Conservation (phyloP, 2,329 filamentous ascomycete genomes). For the Ophiocordyceps camponoti-leonardi region DNA sequence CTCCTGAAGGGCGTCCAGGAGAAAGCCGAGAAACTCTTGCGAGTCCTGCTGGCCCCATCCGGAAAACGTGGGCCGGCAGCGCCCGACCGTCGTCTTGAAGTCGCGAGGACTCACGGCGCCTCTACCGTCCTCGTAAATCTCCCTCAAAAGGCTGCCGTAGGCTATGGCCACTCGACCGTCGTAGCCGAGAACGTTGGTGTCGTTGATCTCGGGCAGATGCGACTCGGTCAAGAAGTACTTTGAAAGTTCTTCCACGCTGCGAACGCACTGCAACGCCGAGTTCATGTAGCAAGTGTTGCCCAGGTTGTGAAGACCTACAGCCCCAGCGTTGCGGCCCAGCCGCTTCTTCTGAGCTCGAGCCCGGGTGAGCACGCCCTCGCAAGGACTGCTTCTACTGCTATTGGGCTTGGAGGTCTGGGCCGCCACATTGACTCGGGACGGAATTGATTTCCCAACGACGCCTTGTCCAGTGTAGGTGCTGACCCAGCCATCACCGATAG, state of each 20-base stretch:
- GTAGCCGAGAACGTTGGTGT: slow-evolving; percentile 69
- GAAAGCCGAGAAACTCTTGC: slow-evolving; percentile 88
- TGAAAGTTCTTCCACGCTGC: slow-evolving; percentile 83
- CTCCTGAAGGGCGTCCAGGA: slow-evolving; percentile 87
- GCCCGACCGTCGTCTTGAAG: slow-evolving; percentile 71
- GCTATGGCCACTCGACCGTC: slow-evolving; percentile 72
- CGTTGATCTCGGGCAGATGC: slow-evolving; percentile 69
- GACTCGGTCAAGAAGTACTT: slow-evolving; percentile 71
- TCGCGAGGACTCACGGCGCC: slow-evolving; percentile 60
- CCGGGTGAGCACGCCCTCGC: slow-evolving; percentile 45
- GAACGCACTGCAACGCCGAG: slow-evolving; percentile 84
- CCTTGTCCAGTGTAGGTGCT: slow-evolving; percentile 26
- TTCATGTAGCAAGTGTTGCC: slow-evolving; percentile 99
- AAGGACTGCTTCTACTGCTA: slow-evolving; percentile 55
- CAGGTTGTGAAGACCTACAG: slow-evolving; percentile 72
- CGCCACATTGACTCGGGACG: slow-evolving; percentile 11
- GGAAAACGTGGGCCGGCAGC: slow-evolving; percentile 70
- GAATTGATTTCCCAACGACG: slow-evolving; percentile 18
- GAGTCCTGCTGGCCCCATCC: slow-evolving; percentile 95
- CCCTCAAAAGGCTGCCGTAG: slow-evolving; percentile 59
- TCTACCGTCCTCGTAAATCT: slow-evolving; percentile 57
- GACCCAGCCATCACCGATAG: slow-evolving; percentile 42
- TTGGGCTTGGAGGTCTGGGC: slow-evolving; percentile 11
- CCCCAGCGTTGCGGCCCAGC: slow-evolving; percentile 54
- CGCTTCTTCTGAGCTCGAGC: slow-evolving; percentile 54